These are phyloP conservation scores for Irpex lacteus DNA, from an alignment of 1,284 basidiomycete genomes.

Conservation along the genomic window DNA sequence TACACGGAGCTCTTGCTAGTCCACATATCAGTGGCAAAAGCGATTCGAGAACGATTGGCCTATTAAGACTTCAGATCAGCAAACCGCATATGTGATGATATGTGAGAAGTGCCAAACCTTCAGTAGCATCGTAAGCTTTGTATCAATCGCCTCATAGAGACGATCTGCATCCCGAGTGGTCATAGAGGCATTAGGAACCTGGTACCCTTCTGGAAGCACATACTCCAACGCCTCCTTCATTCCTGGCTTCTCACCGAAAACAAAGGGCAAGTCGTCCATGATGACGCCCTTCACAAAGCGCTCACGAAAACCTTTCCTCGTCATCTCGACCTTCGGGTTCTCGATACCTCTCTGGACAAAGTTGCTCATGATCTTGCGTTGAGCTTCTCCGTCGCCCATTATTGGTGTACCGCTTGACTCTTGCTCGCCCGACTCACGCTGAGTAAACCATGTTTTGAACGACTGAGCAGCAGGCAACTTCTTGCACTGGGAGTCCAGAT, in stretches of 20 bases:
- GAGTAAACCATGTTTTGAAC: neutral
- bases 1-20: neutral
- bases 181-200: neutral
- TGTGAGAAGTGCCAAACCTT: neutral
- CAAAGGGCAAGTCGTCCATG: constrained; percentile 16
- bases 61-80: neutral
- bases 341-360: constrained; percentile 16
- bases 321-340: constrained; percentile 10
- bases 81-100: too few species aligned
- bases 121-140: neutral
- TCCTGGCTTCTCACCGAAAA: constrained; percentile 13
- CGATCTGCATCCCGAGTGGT: neutral
- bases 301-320: constrained; percentile 12
- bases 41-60: neutral
- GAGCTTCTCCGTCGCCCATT: neutral
- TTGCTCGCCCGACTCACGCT: neutral
- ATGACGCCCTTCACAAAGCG: constrained; percentile 17
- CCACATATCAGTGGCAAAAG: neutral
- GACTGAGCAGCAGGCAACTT: neutral
- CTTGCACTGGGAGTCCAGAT: neutral
- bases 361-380: neutral
- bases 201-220: constrained; percentile 11
- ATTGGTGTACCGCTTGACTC: neutral
- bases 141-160: neutral
- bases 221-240: constrained; percentile 11